A percentile compares a stretch with the other conserved stretches of the same genome.
Conservation (phyloP, 139 green algal species). For the Volvox africanus region DNA sequence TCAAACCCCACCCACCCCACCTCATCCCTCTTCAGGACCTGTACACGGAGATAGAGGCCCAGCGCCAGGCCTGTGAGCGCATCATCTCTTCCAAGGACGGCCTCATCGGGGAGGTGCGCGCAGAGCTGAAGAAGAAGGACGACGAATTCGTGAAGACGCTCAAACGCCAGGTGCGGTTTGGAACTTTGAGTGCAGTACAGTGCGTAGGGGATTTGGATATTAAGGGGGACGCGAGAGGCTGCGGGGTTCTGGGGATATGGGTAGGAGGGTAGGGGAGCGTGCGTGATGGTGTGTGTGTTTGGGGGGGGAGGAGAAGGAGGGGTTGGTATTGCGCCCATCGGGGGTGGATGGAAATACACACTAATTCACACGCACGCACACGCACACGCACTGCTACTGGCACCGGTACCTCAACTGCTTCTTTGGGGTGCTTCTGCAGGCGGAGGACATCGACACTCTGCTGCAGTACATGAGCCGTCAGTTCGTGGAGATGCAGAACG, state of each 20-base stretch:
- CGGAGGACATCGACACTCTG: constrained; percentile 77
- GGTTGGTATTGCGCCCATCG: too few relatives aligned
- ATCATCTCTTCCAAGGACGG: constrained; percentile 80
- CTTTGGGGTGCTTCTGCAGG: constrained; percentile 19
- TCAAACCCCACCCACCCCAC: too few relatives aligned
- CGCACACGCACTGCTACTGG: too few relatives aligned
- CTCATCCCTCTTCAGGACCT: constrained; percentile 69
- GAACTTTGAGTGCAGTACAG: neutral
- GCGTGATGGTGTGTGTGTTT: neutral
- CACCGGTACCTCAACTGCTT: too few relatives aligned
- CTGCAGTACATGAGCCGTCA: constrained; percentile 71
- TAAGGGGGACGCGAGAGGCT: neutral
- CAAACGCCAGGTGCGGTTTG: constrained; percentile 59
- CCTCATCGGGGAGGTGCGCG: constrained; percentile 77
- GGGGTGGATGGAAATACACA: too few relatives aligned
- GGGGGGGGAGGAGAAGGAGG: too few relatives aligned
- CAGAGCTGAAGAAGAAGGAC: constrained; percentile 82
- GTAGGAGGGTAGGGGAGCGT: neutral
- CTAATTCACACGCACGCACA: too few relatives aligned
- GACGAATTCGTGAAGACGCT: constrained; percentile 85
- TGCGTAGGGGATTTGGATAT: neutral
- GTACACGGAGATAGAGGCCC: constrained; percentile 75
- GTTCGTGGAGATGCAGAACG: constrained; percentile 71
- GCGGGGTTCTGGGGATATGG: neutral
- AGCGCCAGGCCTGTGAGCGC: constrained; percentile 71